Base-by-base conservation (phyloP, 345 rosid genomes). In the Alliaria petiolata region DNA sequence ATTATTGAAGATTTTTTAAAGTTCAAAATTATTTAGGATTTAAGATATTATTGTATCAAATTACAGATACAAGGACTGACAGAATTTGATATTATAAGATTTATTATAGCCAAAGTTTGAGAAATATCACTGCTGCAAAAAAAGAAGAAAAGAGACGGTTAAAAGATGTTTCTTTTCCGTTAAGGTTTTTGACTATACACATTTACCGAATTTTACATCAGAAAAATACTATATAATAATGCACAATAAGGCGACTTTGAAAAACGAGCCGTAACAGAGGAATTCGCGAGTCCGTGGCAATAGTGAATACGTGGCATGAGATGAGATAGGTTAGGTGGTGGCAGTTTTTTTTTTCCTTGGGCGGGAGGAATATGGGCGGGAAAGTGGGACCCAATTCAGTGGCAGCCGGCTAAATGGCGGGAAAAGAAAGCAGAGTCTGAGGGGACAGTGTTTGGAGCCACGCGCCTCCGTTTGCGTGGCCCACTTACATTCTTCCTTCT, bases 341-440 rank as follows among this genome's bases (percentile, higher is more conserved):
- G 51, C 54, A 40, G 53, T 60, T 33, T 30, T 2, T 57, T 75
- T 44, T 35, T 35, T n/a, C n/a, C n/a, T n/a, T 56, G 71, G 53
- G 78, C 69, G 78, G 79, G 63, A 57, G 31, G 19, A 49, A 60
- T 57, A 46, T 34, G 35, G 71, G 47, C 73, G 78, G 67, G 69
- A 66, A 62, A 55, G 68, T 64, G 74, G 82, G 71, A 13, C 72
- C 76, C 73, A 75, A 12, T 1, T n/a, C 12, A 28, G 64, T 62
- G 26, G 38, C 44, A 22, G 77, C 67, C 78, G 67, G 78, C 73
- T 67, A 59, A 74, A 59, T 67, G 78, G 73, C 78, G 72, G 78
- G 78, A 67, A 67, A n/a, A 1, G 13, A 19, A 6, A 19, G 9
- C 26, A 34, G 63, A 43, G 45, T 28, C 15, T 30, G 53, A 43